Percentiles rank a stretch among this genome's conserved stretches.
phyloP scores from a whole-genome alignment of 2,329 filamentous ascomycete species.

The Ceratocystis albifundus region DNA sequence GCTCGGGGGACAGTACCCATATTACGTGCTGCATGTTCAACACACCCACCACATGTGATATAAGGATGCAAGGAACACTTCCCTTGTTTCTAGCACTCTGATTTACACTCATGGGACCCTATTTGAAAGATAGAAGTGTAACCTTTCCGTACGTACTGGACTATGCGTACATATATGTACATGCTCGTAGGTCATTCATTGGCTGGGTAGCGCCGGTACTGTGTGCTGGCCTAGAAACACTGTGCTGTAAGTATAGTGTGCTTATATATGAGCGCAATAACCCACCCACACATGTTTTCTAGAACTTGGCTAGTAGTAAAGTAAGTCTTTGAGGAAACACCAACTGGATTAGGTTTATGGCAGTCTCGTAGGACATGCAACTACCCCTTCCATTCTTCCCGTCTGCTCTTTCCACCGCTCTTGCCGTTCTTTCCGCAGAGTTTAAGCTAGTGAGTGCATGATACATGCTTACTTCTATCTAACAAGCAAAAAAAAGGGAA shows the following conservation, averaged over 20 bases:
- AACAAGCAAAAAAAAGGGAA: background rate
- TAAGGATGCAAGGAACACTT: slow-evolving; percentile 12
- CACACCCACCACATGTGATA: too few species aligned
- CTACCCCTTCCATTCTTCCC: background rate
- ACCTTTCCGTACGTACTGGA: background rate
- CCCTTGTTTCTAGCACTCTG: slow-evolving; percentile 1
- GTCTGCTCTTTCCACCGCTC: background rate
- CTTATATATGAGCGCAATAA: background rate
- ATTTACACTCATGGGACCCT: background rate
- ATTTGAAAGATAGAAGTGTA: background rate
- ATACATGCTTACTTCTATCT: background rate
- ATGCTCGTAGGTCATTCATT: background rate
- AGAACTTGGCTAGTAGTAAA: too few species aligned
- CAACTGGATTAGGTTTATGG: background rate
- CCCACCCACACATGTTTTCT: background rate
- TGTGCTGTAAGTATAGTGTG: background rate
- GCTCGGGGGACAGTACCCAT: too few species aligned
- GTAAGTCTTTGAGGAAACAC: background rate
- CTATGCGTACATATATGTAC: background rate
- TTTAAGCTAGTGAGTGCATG: background rate
- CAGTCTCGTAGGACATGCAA: background rate
- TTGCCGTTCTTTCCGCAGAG: background rate
- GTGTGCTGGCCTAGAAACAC: background rate
- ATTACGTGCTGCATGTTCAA: too few species aligned
- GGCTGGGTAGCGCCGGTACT: background rate